Conservation (phyloP, 1,284 basidiomycete species). For the Moesziomyces sp. region DNA sequence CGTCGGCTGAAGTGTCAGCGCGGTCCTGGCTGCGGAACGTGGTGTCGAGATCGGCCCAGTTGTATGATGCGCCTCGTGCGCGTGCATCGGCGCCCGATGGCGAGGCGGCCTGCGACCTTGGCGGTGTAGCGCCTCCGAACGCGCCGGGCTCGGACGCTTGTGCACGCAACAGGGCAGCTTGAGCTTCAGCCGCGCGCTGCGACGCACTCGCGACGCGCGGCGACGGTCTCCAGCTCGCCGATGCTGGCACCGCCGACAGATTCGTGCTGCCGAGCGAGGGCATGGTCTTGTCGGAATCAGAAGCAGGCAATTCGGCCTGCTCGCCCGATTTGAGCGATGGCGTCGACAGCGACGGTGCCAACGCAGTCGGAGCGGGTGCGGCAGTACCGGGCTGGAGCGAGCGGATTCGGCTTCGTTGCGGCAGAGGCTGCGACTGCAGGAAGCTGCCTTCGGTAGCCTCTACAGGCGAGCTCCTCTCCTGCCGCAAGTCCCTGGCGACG, state of each 20-base stretch:
- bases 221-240: constrained; percentile 43
- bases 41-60: constrained; percentile 29
- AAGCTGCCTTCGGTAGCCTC: not conserved
- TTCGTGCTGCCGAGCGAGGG: constrained; percentile 4
- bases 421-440: constrained; percentile 12
- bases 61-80: constrained; percentile 15
- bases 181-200: constrained; percentile 31
- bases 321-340: constrained; percentile 19
- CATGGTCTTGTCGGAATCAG: not conserved
- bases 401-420: constrained; percentile 28
- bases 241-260: constrained; percentile 19
- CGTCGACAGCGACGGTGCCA: constrained; percentile 31
- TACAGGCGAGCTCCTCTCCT: not conserved
- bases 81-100: constrained; percentile 1
- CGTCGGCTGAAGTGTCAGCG: constrained; percentile 2
- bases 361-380: constrained; percentile 17
- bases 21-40: constrained; percentile 1
- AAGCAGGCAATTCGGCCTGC: not conserved
- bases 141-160: constrained; percentile 3
- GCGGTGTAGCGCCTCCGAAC: constrained; percentile 18
- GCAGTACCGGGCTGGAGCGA: constrained; percentile 28
- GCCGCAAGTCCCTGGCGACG: constrained; percentile 7
- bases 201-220: constrained; percentile 37
- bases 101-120: constrained; percentile 13
- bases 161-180: constrained; percentile 10